Evolutionary conservation across 805 yeast genomes (phyloP).

Genomic region (Yarrowia osloensis): DNA sequence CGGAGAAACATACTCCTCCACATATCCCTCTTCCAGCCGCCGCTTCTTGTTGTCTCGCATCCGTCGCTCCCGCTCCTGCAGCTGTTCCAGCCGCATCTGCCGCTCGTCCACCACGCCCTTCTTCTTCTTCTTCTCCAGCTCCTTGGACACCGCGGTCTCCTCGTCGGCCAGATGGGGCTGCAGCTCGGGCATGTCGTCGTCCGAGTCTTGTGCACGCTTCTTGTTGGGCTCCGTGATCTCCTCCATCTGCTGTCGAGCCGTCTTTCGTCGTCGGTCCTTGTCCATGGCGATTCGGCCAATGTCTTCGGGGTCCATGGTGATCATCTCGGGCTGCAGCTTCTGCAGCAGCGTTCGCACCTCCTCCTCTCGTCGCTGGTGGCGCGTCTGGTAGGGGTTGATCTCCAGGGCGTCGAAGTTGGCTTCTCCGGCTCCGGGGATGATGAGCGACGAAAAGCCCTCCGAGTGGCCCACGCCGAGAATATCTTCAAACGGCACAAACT

Average conservation of each 20-base stretch:
- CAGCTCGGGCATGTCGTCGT: constrained; percentile 56
- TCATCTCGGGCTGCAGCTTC: constrained; percentile 90
- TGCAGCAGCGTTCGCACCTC: constrained; percentile 85
- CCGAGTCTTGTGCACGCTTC: constrained; percentile 50
- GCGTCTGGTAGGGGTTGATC: constrained; percentile 86
- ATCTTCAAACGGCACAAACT: constrained; percentile 95
- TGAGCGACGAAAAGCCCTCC: constrained; percentile 75
- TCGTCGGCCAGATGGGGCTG: constrained; percentile 74
- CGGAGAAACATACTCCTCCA: constrained; percentile 49
- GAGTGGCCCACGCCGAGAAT: constrained; percentile 86
- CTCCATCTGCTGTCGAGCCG: constrained; percentile 51
- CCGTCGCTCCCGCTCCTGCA: constrained; percentile 20
- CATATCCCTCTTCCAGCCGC: constrained; percentile 44
- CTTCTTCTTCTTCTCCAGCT: constrained; percentile 72
- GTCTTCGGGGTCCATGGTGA: constrained; percentile 81
- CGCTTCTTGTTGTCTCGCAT: constrained; percentile 43
- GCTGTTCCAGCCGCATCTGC: constrained; percentile 67
- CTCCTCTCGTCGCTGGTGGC: constrained; percentile 87
- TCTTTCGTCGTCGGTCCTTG: constrained; percentile 62
- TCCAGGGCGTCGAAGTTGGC: constrained; percentile 96
- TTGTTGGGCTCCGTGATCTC: constrained; percentile 40
- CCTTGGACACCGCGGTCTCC: constrained; percentile 79
- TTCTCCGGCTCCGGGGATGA: constrained; percentile 97
- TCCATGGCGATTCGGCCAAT: constrained; percentile 82
- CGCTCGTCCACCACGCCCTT: constrained; percentile 86